A percentile compares a stretch with the other conserved stretches of the same genome.
Conservation (phyloP, 148 eudicot species). For the Drosera capensis region DNA sequence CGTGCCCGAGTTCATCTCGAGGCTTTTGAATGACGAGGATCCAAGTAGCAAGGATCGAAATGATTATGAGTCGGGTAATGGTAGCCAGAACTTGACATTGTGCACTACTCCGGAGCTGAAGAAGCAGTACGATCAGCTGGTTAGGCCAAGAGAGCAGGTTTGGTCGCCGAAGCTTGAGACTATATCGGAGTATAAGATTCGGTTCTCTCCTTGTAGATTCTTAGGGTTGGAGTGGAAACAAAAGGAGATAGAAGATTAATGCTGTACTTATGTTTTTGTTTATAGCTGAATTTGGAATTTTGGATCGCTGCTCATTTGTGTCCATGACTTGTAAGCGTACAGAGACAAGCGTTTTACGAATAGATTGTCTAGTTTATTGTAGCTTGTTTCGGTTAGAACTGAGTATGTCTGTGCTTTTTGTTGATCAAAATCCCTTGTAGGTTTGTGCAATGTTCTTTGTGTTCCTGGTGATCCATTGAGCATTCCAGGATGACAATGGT, state of each 20-base stretch:
- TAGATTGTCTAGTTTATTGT: too few species aligned
- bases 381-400: too few species aligned
- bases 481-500: too few species aligned
- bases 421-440: too few species aligned
- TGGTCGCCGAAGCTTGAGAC: conserved; percentile 83
- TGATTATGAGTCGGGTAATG: conserved; percentile 2
- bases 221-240: conserved; percentile 40
- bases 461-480: too few species aligned
- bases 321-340: not conserved
- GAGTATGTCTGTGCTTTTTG: too few species aligned
- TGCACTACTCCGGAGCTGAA: conserved; percentile 82
- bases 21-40: conserved; percentile 11
- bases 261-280: not conserved
- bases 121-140: conserved; percentile 53
- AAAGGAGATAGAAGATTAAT: conserved; percentile 8
- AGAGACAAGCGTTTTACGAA: too few species aligned
- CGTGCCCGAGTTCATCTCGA: conserved; percentile 38
- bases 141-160: conserved; percentile 38
- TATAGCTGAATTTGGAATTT: not conserved
- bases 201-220: conserved; percentile 45
- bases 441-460: too few species aligned
- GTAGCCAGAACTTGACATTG: conserved; percentile 9
- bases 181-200: conserved; percentile 40
- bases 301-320: not conserved
- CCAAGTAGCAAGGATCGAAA: not conserved